Evolutionary conservation across 495 filamentous ascomycete genomes (phyloP).

Genomic region (Rostrohypoxylon terebratum): DNA sequence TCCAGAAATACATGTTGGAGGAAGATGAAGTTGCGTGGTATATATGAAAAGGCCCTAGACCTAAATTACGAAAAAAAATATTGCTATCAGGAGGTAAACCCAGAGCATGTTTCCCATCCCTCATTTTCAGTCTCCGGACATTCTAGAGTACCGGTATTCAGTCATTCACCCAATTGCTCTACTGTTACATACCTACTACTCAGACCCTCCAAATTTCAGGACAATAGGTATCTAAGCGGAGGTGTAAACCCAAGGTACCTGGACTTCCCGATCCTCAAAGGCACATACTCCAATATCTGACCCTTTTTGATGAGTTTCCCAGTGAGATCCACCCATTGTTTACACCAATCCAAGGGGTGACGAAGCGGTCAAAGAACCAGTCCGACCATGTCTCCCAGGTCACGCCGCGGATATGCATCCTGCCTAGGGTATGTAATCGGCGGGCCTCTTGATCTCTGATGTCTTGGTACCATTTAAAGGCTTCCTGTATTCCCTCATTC

Average conservation of each 20-base stretch:
- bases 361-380: background rate
- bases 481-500: background rate
- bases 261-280: background rate
- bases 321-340: background rate
- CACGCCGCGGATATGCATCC: background rate
- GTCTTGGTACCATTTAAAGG: background rate
- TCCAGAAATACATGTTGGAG: no score
- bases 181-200: no score
- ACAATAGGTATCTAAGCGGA: background rate
- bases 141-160: no score
- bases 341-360: background rate
- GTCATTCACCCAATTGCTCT: no score
- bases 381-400: background rate
- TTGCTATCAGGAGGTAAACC: no score
- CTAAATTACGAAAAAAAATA: no score
- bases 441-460: background rate
- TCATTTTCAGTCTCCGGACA: no score
- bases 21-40: no score
- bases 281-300: background rate
- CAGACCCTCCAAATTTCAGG: no score
- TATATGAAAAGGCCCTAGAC: no score
- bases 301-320: constrained; percentile 1
- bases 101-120: no score
- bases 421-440: background rate
- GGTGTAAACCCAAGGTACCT: background rate